These are phyloP conservation scores for Penicillium longicatenatum DNA, from an alignment of 495 filamentous ascomycete genomes.

Conservation along the genomic window DNA sequence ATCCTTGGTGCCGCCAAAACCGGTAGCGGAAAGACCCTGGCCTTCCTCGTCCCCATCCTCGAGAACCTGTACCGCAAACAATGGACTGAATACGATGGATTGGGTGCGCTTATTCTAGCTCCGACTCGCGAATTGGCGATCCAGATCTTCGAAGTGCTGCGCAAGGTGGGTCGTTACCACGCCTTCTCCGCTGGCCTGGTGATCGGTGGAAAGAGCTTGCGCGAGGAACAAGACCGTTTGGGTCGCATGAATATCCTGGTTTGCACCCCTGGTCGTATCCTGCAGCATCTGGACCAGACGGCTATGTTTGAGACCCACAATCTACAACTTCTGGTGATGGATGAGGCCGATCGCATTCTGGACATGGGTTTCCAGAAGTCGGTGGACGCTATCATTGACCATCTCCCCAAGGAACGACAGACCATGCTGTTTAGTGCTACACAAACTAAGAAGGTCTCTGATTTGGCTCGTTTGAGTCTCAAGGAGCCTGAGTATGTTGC, in stretches of 20 bases:
- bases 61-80: slow-evolving; percentile 90
- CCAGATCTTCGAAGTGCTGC: slow-evolving; percentile 94
- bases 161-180: slow-evolving; percentile 88
- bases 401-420: slow-evolving; percentile 84
- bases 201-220: slow-evolving; percentile 90
- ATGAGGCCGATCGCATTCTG: slow-evolving; percentile 95
- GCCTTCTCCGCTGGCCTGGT: slow-evolving; percentile 90
- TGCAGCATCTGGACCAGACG: slow-evolving; percentile 96
- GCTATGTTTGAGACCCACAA: slow-evolving; percentile 87
- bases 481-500: slow-evolving; percentile 92
- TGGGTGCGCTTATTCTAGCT: slow-evolving; percentile 90
- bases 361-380: slow-evolving; percentile 96
- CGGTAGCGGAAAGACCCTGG: slow-evolving; percentile 93
- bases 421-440: slow-evolving; percentile 96
- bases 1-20: slow-evolving; percentile 96
- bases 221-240: slow-evolving; percentile 84
- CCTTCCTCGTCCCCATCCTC: slow-evolving; percentile 88
- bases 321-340: slow-evolving; percentile 88
- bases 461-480: slow-evolving; percentile 85
- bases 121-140: slow-evolving; percentile 94
- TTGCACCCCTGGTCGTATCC: slow-evolving; percentile 90
- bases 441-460: slow-evolving; percentile 90
- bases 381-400: slow-evolving; percentile 91
- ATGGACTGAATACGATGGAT: slow-evolving; percentile 89
- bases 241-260: slow-evolving; percentile 97